Base-by-base conservation (phyloP, 2,329 filamentous ascomycete species). In the Helotiales sp. region DNA sequence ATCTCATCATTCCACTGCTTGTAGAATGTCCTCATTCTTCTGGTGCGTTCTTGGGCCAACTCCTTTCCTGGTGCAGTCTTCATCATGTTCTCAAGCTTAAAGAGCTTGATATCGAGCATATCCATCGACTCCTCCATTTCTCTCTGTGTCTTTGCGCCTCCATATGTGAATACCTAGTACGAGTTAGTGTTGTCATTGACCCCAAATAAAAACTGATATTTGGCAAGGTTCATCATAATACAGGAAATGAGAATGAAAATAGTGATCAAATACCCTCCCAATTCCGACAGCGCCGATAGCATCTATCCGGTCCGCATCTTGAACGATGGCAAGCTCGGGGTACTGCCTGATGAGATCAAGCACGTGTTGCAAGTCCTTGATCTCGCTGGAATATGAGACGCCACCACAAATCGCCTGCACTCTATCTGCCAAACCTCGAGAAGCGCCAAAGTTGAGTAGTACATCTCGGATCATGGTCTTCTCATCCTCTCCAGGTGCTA, bases 271-370 rank as follows among this genome's bases (percentile, higher is more conserved):
- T 34, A 34, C 38, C 10, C 46, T 17, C 31, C 46, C 46, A 13
- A 48, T 22, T 6, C 46, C 46, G 2, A 31, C 83, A 0, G 90
- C 91, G 1, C 93, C 93, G 50, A 97, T 86, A 3, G 92, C 90
- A 74, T 98, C 93, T n/a, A 98, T 78, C 6, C 93, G 81, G 76
- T 97, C 93, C 3, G 93, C 93, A 73, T 97, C 93, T 75, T 97
- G 93, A 30, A 97, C 91, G 48, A 96, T 83, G 0, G 84, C 91
- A 31, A 95, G 77, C 72, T 95, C 91, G 1, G 90, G 90, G 70
- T 89, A 78, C 29, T 75, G 69, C 5, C 70, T 71, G n/a, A 96
- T 77, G n/a, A 93, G 77, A 1, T 75, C 73, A n/a, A 73, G 73
- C 7, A 90, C 85, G 13, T 76, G 73, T 5, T 73, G 73, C 1